Conservation (phyloP, 1,139 yeast species). For the Hyphopichia fennica region DNA sequence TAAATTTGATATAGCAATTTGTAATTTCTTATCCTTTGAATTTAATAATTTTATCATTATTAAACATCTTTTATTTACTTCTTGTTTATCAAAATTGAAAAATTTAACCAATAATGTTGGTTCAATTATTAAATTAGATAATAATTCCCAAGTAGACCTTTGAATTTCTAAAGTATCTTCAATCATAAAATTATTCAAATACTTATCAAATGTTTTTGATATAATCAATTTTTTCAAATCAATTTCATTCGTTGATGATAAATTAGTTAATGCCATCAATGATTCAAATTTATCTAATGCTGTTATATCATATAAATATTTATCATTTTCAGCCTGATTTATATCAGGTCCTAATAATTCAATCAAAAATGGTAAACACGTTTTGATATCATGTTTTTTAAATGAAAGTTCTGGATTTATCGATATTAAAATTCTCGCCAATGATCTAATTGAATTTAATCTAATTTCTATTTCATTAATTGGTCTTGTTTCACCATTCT, state of each 20-base stretch:
- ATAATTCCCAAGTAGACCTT: constrained; percentile 47
- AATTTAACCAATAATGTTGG: constrained; percentile 51
- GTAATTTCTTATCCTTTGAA: constrained; percentile 37
- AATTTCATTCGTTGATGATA: constrained; percentile 30
- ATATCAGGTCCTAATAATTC: constrained; percentile 44
- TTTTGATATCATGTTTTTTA: constrained; percentile 36
- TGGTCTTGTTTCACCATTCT: constrained; percentile 23
- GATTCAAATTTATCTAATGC: constrained; percentile 43
- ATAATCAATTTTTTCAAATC: constrained; percentile 34
- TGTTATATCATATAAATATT: constrained; percentile 28
- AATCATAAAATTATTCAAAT: constrained; percentile 36
- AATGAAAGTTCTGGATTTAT: constrained; percentile 41
- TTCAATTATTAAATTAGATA: constrained; percentile 44
- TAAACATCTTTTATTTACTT: constrained; percentile 31
- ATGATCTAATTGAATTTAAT: constrained; percentile 29
- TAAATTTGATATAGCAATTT: constrained; percentile 43
- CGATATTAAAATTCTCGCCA: constrained; percentile 46
- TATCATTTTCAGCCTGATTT: constrained; percentile 7
- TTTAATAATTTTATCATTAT: constrained; percentile 41
- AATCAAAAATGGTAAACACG: constrained; percentile 47
- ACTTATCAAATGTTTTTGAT: constrained; percentile 32
- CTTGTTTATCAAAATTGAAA: constrained; percentile 38
- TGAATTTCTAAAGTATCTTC: constrained; percentile 42
- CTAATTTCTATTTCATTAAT: constrained; percentile 20
- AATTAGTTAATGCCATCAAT: constrained; percentile 49